Percentiles rank a stretch among this genome's conserved stretches.
Conservation (phyloP, 176 grass and related monocot species). For the Tillandsia fasciculata region DNA sequence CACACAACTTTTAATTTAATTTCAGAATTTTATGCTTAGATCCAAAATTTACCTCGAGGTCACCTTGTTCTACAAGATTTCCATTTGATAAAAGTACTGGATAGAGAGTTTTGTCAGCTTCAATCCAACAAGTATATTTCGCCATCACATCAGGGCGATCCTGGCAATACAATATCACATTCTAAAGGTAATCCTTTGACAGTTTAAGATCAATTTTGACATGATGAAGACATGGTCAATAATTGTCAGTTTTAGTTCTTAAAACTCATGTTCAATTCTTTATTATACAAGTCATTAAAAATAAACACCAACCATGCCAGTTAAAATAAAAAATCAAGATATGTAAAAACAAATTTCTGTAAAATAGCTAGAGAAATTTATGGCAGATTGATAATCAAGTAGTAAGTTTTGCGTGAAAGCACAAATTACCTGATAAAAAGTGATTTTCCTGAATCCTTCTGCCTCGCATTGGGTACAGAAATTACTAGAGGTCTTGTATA, state of each 20-base stretch:
- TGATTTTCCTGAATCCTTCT: constrained; percentile 97
- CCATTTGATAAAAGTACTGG: constrained; percentile 96
- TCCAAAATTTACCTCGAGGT: constrained; percentile 54
- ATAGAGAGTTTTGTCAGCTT: constrained; percentile 83
- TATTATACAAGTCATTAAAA: background rate
- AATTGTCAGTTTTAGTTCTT: background rate
- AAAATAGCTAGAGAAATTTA: background rate
- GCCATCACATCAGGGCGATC: constrained; percentile 97
- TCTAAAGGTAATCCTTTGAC: background rate
- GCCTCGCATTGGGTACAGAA: constrained; percentile 99
- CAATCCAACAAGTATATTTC: constrained; percentile 88
- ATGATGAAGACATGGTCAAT: background rate
- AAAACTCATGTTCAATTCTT: background rate
- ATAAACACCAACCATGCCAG: background rate
- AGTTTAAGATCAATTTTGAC: background rate
- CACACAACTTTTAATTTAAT: constrained; percentile 11
- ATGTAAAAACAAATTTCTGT: background rate
- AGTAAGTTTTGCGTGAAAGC: constrained; percentile 10
- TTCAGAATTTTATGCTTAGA: constrained; percentile 14
- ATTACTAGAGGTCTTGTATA: constrained; percentile 86
- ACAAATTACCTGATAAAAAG: constrained; percentile 79
- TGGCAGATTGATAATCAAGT: constrained; percentile 4
- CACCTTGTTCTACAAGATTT: constrained; percentile 77
- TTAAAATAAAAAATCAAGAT: background rate
- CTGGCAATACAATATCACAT: constrained; percentile 35